These are phyloP conservation scores for Calycina herbarum DNA, from an alignment of 2,329 filamentous ascomycete genomes.

Conservation along the genomic window DNA sequence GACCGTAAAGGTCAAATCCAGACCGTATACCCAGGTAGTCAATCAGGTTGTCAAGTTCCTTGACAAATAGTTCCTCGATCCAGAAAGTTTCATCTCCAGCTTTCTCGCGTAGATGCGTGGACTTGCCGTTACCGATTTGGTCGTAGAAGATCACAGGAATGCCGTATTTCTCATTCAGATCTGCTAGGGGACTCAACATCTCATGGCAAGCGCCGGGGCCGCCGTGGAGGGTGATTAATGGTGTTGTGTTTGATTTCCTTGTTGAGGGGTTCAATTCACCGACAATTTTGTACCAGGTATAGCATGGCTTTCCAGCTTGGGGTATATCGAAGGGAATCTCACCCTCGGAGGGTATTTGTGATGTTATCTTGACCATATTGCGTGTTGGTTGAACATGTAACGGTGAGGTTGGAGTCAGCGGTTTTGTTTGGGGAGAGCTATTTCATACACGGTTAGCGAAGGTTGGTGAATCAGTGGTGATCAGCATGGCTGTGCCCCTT, in stretches of 20 bases:
- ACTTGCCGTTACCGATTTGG: slow-evolving; percentile 51
- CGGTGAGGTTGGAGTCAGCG: neutral
- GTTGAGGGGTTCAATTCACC: slow-evolving; percentile 36
- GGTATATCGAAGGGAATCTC: slow-evolving; percentile 35
- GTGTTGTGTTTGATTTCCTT: neutral
- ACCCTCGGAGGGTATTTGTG: slow-evolving; percentile 5
- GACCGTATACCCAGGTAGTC: slow-evolving; percentile 41
- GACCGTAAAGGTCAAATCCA: slow-evolving; percentile 47
- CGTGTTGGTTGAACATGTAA: neutral
- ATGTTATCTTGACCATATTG: neutral
- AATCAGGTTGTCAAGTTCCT: slow-evolving; percentile 51
- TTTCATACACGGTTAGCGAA: neutral
- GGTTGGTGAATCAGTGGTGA: neutral
- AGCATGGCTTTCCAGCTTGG: slow-evolving; percentile 36
- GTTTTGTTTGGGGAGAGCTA: neutral
- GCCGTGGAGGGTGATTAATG: slow-evolving; percentile 45
- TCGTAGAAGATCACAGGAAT: slow-evolving; percentile 54
- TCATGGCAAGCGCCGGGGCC: slow-evolving; percentile 49
- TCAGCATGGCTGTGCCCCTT: neutral
- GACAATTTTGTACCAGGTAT: slow-evolving; percentile 43
- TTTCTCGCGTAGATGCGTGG: slow-evolving; percentile 49
- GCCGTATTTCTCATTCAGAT: slow-evolving; percentile 40
- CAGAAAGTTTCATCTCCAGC: slow-evolving; percentile 48
- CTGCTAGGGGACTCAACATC: slow-evolving; percentile 43
- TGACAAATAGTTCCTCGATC: slow-evolving; percentile 47